These are phyloP conservation scores for Russula foetens DNA, from an alignment of 768 basidiomycete genomes.

Conservation along the genomic window DNA sequence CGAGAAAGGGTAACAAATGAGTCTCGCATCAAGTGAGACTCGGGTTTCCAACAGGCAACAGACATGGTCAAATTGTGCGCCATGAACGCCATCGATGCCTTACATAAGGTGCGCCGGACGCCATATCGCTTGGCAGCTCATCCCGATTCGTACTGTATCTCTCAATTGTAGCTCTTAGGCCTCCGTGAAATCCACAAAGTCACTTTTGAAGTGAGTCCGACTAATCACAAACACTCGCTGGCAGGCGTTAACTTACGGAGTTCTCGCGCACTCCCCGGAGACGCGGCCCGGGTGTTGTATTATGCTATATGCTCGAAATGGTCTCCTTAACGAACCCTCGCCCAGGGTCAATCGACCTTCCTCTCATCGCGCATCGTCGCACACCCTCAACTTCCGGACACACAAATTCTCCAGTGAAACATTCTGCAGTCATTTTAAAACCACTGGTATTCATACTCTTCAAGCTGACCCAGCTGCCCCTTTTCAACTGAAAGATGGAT, in stretches of 20 bases:
- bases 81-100: background rate
- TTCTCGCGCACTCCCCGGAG: background rate
- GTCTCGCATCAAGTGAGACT: too few relatives aligned
- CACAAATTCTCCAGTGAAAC: background rate
- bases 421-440: background rate
- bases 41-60: too few relatives aligned
- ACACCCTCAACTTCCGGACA: background rate
- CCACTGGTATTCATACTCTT: background rate
- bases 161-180: background rate
- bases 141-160: too few relatives aligned
- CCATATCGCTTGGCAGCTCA: background rate
- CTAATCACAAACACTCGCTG: background rate
- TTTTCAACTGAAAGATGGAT: slow-evolving; percentile 1
- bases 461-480: background rate
- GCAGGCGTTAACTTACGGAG: background rate
- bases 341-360: background rate
- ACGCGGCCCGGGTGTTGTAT: background rate
- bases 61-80: too few relatives aligned
- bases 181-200: background rate
- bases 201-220: background rate
- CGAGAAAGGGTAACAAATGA: too few relatives aligned
- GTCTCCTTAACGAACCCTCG: background rate
- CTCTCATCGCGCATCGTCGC: background rate
- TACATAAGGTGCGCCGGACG: background rate
- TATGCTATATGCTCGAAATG: too few relatives aligned